phyloP scores from a whole-genome alignment of 345 rosid species.

The Ceriops decandra region DNA sequence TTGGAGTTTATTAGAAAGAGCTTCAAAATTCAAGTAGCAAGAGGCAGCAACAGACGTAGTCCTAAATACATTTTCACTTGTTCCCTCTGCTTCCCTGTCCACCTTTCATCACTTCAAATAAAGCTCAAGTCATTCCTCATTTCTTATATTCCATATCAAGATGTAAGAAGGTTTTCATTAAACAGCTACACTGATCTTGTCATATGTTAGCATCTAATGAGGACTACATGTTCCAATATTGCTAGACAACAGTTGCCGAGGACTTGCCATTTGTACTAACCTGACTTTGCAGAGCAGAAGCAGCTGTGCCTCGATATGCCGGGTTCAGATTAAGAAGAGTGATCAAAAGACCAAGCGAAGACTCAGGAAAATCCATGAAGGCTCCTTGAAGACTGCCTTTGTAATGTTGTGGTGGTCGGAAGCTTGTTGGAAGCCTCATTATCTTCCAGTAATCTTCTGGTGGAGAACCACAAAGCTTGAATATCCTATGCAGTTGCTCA shows the following conservation, averaged over 20 bases:
- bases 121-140: too few relatives aligned
- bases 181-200: too few relatives aligned
- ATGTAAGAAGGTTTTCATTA: too few relatives aligned
- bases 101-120: too few relatives aligned
- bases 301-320: constrained; percentile 61
- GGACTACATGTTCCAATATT: too few relatives aligned
- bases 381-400: constrained; percentile 62
- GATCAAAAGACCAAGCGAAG: constrained; percentile 50
- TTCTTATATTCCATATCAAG: too few relatives aligned
- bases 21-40: too few relatives aligned
- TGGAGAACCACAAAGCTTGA: constrained; percentile 84
- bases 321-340: constrained; percentile 70
- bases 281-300: constrained; percentile 60
- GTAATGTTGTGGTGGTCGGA: constrained; percentile 65
- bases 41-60: too few relatives aligned
- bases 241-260: too few relatives aligned
- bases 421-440: constrained; percentile 61
- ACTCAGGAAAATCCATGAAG: constrained; percentile 53
- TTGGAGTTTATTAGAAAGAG: background rate
- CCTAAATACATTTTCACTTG: too few relatives aligned
- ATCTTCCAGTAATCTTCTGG: constrained; percentile 79
- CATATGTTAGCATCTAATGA: too few relatives aligned
- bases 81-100: too few relatives aligned
- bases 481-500: constrained; percentile 87
- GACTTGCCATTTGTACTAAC: constrained; percentile 27